Conservation (phyloP, 2,329 filamentous ascomycete species). For the Cadophora malorum region DNA sequence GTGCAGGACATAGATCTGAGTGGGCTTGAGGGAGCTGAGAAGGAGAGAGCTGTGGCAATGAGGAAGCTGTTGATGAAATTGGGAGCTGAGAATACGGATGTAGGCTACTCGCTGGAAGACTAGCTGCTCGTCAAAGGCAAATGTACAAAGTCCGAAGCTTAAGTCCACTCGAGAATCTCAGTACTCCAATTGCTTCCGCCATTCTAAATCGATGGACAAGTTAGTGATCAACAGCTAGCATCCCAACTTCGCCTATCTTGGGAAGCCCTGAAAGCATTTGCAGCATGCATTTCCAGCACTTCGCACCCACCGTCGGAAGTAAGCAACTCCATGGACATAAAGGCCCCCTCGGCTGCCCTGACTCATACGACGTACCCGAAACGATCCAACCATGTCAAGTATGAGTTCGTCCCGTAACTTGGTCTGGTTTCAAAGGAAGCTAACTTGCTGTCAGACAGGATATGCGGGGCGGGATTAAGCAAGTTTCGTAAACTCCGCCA, state of each 20-base stretch:
- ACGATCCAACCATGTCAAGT: neutral
- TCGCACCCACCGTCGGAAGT: neutral
- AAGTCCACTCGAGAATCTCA: too few relatives aligned
- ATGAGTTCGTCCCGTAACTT: neutral
- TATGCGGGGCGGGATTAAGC: neutral
- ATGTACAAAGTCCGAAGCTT: neutral
- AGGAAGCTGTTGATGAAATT: constrained; percentile 65
- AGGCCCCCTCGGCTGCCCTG: neutral
- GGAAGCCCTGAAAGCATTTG: neutral
- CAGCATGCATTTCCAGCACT: neutral
- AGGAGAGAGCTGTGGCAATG: constrained; percentile 66
- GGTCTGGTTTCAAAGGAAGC: neutral
- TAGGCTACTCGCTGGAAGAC: constrained; percentile 68
- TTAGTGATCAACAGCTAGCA: neutral
- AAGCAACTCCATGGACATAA: constrained; percentile 16
- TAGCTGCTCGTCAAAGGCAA: constrained; percentile 40
- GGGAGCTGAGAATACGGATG: constrained; percentile 64
- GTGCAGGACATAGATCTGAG: constrained; percentile 64
- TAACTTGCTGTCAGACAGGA: neutral
- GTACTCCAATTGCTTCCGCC: neutral
- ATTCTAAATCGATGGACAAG: neutral
- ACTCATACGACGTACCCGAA: neutral
- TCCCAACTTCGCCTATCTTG: neutral
- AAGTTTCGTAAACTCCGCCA: neutral
- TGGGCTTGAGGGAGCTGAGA: constrained; percentile 48